These are phyloP conservation scores for Mycena alexandri DNA, from an alignment of 768 basidiomycete genomes.

Conservation along the genomic window DNA sequence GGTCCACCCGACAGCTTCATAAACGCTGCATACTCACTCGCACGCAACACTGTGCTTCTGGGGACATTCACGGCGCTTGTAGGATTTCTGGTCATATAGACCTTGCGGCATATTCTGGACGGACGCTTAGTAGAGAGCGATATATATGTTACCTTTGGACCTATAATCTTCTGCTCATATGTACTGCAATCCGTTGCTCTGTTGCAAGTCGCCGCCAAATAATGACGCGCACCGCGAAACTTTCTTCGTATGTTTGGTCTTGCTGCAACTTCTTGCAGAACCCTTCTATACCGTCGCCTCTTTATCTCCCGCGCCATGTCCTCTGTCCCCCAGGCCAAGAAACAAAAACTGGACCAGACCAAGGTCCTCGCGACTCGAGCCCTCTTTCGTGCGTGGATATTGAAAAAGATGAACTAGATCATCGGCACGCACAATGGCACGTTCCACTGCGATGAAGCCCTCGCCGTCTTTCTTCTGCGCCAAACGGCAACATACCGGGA, in stretches of 20 bases:
- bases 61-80: slow-evolving; percentile 61
- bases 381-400: neutral
- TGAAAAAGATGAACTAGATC: slow-evolving; percentile 58
- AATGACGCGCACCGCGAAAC: no score
- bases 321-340: slow-evolving; percentile 49
- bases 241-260: slow-evolving; percentile 19
- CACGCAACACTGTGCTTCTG: slow-evolving; percentile 58
- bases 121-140: slow-evolving; percentile 38
- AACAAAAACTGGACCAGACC: slow-evolving; percentile 41
- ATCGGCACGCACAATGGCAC: slow-evolving; percentile 97
- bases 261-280: neutral
- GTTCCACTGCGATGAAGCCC: slow-evolving; percentile 97
- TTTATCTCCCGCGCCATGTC: slow-evolving; percentile 35
- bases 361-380: slow-evolving; percentile 45
- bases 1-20: slow-evolving; percentile 81
- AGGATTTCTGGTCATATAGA: slow-evolving; percentile 61
- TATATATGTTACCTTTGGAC: slow-evolving; percentile 22
- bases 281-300: neutral
- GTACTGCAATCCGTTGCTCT: no score
- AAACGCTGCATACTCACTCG: slow-evolving; percentile 64
- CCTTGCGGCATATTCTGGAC: slow-evolving; percentile 30
- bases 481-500: slow-evolving; percentile 80
- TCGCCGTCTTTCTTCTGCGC: slow-evolving; percentile 91
- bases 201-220: no score
- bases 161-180: slow-evolving; percentile 21